Evolutionary conservation across 768 basidiomycete species (phyloP), one percentile per base, ranked within the genome.

Genomic region (Boletus subcaerulescens): DNA sequence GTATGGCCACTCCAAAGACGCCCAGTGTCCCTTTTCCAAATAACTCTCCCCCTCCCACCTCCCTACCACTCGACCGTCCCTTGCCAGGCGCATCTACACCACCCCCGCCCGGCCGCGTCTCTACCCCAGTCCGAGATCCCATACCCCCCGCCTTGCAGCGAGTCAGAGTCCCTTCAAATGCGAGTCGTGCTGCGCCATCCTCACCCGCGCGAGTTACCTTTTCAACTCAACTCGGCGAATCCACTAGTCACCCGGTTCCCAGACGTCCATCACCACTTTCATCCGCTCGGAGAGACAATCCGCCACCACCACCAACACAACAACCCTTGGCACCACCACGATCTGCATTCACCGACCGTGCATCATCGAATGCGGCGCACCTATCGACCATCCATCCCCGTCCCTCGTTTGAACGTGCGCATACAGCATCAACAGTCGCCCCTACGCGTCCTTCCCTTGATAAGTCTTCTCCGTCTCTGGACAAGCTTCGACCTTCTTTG

Each of bases 81-180:
- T 31, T 43, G 14, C 47, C 50, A 6, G 52, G 24, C 36, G 45
- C 46, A 33, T 54, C 39, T 35, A 57, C 52, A 17, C 52, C 53
- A 14, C 53, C 38, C 12, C 51, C 55, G 29, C 55, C 56, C 13
- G 65, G 57, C 11, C 64, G 55, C 24, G 44, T 60, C 39, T 39
- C 63, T 10, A 50, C 58, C 26, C 58, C 67, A 9, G 39, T 41
- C 12, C 65, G 61, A 11, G 61, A 59, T 39, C 29, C 32, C 17
- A 31, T 57, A 42, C 68, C 64, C 0, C 52, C 55, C 2, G 45
- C 58, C 32, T 5, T 64, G 18, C 59, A 56, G 39, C 59, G 68
- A 22, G 38, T 44, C 29, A 61, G 58, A 59, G 56, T 68, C 3
- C 54, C 63, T 26, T 61, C 68, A 1, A 70, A 60, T 8, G 50